Evolutionary conservation across 2,329 filamentous ascomycete species (phyloP).

Genomic region (Clonostachys solani): DNA sequence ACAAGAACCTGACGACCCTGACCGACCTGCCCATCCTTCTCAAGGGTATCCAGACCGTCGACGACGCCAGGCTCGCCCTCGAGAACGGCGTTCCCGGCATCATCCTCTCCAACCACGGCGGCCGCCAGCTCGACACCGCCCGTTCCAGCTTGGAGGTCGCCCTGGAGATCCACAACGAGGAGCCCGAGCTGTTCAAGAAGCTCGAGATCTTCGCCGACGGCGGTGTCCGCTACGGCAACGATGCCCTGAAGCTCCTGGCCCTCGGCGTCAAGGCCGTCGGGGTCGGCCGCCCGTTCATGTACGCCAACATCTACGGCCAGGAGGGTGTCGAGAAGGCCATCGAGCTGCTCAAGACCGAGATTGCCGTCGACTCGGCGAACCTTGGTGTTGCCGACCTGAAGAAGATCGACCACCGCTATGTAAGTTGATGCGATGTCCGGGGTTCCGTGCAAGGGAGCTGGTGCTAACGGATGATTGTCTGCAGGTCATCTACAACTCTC

Average conservation of each 20-base stretch:
- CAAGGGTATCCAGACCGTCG: conserved; percentile 31
- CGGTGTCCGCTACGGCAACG: conserved; percentile 35
- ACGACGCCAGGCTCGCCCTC: conserved; percentile 24
- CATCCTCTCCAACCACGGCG: conserved; percentile 37
- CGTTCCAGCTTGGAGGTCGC: conserved; percentile 30
- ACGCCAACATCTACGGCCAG: conserved; percentile 44
- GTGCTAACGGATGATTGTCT: background rate
- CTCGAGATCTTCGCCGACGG: conserved; percentile 34
- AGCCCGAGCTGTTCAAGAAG: conserved; percentile 29
- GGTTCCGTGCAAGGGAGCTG: background rate
- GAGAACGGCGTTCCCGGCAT: conserved; percentile 24
- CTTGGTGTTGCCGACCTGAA: conserved; percentile 31
- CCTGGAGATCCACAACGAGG: conserved; percentile 29
- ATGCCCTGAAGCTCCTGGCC: conserved; percentile 36
- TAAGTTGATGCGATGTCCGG: background rate
- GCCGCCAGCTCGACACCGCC: conserved; percentile 32
- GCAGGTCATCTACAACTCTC: too few species aligned
- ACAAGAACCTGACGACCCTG: conserved; percentile 24
- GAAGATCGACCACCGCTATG: conserved; percentile 17
- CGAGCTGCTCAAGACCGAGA: conserved; percentile 42
- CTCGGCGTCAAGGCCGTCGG: conserved; percentile 38
- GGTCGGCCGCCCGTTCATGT: conserved; percentile 47
- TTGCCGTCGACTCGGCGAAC: conserved; percentile 37
- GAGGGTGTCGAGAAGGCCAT: conserved; percentile 40
- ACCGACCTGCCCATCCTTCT: conserved; percentile 31